Evolutionary conservation across 768 basidiomycete genomes (phyloP).

Genomic region (Gloeopeniophorella convolvens): DNA sequence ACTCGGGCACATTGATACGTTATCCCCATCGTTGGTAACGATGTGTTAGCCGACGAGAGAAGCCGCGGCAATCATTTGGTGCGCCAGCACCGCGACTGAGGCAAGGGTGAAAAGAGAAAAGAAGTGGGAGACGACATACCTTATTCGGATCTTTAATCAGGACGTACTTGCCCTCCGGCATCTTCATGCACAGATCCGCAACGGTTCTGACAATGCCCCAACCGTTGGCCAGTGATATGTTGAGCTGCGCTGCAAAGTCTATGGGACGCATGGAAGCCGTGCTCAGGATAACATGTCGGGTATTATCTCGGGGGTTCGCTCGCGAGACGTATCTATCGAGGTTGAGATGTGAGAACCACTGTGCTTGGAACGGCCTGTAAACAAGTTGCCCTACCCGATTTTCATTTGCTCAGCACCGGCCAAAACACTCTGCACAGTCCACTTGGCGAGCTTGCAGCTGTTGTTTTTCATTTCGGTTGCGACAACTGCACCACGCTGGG

Average conservation of each 20-base stretch:
- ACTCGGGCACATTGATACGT: conserved; percentile 8
- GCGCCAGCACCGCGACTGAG: conserved; percentile 1
- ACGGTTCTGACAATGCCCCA: conserved; percentile 98
- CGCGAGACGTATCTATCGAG: conserved; percentile 83
- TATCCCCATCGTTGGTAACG: not conserved
- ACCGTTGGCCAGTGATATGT: conserved; percentile 90
- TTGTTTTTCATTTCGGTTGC: conserved; percentile 99
- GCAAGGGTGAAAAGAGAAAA: not conserved
- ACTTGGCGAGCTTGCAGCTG: conserved; percentile 93
- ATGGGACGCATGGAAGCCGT: conserved; percentile 91
- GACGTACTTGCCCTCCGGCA: conserved; percentile 98
- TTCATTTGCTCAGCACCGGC: conserved; percentile 97
- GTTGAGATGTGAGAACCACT: conserved; percentile 12
- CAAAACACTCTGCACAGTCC: conserved; percentile 92
- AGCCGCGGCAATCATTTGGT: not conserved
- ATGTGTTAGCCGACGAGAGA: not conserved
- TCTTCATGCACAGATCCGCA: conserved; percentile 90
- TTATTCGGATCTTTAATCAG: conserved; percentile 97
- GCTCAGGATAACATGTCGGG: conserved; percentile 92
- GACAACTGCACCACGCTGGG: conserved; percentile 94
- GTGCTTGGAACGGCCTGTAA: not conserved
- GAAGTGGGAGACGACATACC: conserved; percentile 41
- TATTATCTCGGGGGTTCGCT: conserved; percentile 88
- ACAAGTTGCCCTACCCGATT: conserved; percentile 66
- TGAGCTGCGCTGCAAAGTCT: conserved; percentile 93